Evolutionary conservation across 1,284 basidiomycete species (phyloP).

Genomic region (Cryptococcus amylolentus): DNA sequence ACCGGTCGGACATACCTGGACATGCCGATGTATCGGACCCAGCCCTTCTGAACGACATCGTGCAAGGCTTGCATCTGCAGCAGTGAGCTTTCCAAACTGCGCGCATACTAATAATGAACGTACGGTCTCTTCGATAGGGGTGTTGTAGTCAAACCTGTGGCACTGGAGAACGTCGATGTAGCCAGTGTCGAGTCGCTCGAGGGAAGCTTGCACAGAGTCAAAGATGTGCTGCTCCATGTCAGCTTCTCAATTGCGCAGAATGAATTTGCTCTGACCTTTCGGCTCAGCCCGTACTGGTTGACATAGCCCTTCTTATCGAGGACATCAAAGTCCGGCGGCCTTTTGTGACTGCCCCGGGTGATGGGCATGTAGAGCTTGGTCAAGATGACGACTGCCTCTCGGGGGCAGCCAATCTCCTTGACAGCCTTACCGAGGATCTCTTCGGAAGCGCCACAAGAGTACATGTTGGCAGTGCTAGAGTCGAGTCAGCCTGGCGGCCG

Average conservation of each 20-base stretch:
- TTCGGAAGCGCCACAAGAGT: slow-evolving; percentile 58
- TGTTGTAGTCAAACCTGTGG: slow-evolving; percentile 52
- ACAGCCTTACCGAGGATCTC: slow-evolving; percentile 74
- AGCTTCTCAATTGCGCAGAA: background rate
- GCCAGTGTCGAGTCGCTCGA: slow-evolving; percentile 65
- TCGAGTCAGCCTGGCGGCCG: background rate
- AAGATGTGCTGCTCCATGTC: slow-evolving; percentile 57
- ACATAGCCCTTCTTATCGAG: slow-evolving; percentile 26
- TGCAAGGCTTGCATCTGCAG: slow-evolving; percentile 63
- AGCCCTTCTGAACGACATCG: slow-evolving; percentile 63
- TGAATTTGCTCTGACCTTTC: slow-evolving; percentile 42
- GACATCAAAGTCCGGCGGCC: slow-evolving; percentile 33
- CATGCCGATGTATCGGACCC: slow-evolving; percentile 67
- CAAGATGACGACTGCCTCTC: slow-evolving; percentile 71
- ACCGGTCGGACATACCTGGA: slow-evolving; percentile 27
- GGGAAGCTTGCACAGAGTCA: slow-evolving; percentile 61
- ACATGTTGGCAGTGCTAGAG: slow-evolving; percentile 23
- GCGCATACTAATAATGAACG: background rate
- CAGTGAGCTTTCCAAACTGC: background rate
- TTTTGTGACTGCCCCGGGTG: slow-evolving; percentile 6
- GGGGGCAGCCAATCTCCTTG: slow-evolving; percentile 61
- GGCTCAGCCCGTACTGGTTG: slow-evolving; percentile 53
- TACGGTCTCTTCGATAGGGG: slow-evolving; percentile 40
- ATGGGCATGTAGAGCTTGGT: slow-evolving; percentile 58
- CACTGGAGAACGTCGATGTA: slow-evolving; percentile 62